These are phyloP conservation scores for Gynostemma pentaphyllum DNA, from an alignment of 306 rosid species.

Conservation along the genomic window DNA sequence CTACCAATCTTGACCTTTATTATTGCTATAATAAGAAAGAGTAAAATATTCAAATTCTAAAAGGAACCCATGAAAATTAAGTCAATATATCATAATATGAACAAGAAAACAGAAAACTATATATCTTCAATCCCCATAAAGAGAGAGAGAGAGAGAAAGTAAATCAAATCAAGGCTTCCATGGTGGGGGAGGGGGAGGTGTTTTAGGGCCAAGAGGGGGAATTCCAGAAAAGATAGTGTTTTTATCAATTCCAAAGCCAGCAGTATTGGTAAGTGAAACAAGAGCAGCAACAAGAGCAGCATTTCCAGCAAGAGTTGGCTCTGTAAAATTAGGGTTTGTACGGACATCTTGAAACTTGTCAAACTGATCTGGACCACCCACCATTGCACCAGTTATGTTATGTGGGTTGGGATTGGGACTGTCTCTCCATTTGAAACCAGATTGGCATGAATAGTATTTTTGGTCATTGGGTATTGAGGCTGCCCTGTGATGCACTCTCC, in stretches of 20 bases:
- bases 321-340: constrained; percentile 25
- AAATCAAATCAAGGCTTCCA: constrained; percentile 32
- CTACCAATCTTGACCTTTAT: no score
- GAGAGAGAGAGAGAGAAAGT: background rate
- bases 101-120: background rate
- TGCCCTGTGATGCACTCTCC: constrained; percentile 44
- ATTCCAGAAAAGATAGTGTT: constrained; percentile 46
- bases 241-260: constrained; percentile 30
- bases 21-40: no score
- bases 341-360: constrained; percentile 41
- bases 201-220: constrained; percentile 48
- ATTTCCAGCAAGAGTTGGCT: constrained; percentile 55
- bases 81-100: background rate
- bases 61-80: background rate
- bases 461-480: constrained; percentile 48
- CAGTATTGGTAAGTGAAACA: constrained; percentile 31
- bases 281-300: constrained; percentile 66
- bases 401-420: constrained; percentile 26
- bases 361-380: constrained; percentile 48
- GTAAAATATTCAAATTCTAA: background rate
- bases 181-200: constrained; percentile 52
- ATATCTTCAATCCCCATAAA: no score
- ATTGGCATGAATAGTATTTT: constrained; percentile 32
- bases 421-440: constrained; percentile 45
- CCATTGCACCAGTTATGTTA: constrained; percentile 54